phyloP scores from a whole-genome alignment of 2,329 filamentous ascomycete genomes.

The Colletotrichum cereale region DNA sequence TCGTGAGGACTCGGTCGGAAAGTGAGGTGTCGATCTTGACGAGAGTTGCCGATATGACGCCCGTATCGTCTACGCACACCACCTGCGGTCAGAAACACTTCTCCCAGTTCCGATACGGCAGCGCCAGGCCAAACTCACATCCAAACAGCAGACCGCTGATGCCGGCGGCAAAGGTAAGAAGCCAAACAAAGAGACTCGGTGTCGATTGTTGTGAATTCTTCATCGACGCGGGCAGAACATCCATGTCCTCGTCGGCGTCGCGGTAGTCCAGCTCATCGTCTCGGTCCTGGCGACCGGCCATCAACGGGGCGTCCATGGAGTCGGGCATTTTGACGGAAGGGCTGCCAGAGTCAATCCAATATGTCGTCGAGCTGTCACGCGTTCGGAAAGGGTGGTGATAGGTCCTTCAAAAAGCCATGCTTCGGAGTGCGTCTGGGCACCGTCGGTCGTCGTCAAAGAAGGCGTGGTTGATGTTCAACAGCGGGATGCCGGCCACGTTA shows the following conservation, averaged over 20 bases:
- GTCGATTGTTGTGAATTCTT: conserved; percentile 31
- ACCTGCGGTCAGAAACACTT: conserved; percentile 15
- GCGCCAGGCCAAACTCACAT: conserved; percentile 59
- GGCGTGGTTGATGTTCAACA: conserved; percentile 10
- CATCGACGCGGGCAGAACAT: conserved; percentile 38
- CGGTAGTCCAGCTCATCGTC: conserved; percentile 43
- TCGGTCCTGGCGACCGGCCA: conserved; percentile 45
- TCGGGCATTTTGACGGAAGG: conserved; percentile 31
- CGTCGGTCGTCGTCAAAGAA: conserved; percentile 29
- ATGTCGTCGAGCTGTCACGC: conserved; percentile 15
- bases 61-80: conserved; percentile 68
- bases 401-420: conserved; percentile 36
- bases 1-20: conserved; percentile 67
- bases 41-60: conserved; percentile 76
- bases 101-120: neutral
- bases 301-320: conserved; percentile 39
- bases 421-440: conserved; percentile 25
- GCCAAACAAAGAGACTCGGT: conserved; percentile 69
- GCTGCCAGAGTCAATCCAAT: conserved; percentile 3
- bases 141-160: conserved; percentile 78
- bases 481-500: conserved; percentile 38
- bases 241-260: conserved; percentile 46
- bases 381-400: conserved; percentile 9
- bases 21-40: conserved; percentile 73
- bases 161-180: conserved; percentile 73